A percentile compares a stretch with the other conserved stretches of the same genome.
Evolutionary conservation across 208 protist genomes (phyloP).

Genomic region (Blechomonas ayalai): DNA sequence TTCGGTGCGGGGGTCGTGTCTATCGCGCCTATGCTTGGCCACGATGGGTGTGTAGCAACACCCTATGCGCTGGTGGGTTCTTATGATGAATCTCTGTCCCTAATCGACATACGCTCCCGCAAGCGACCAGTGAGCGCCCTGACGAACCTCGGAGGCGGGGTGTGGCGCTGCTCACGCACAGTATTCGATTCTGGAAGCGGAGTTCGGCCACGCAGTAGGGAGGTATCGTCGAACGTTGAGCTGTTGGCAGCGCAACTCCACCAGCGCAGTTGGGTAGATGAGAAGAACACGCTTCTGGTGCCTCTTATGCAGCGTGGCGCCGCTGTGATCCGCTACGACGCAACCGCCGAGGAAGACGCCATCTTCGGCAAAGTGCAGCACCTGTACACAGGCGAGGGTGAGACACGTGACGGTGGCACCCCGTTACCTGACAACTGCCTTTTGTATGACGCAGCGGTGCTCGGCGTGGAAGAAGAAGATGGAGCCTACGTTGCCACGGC

Average conservation of each 20-base stretch:
- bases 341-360: constrained; percentile 11
- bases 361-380: constrained; percentile 25
- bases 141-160: constrained; percentile 54
- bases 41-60: constrained; percentile 6
- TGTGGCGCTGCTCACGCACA: constrained; percentile 63
- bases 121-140: constrained; percentile 35
- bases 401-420: neutral
- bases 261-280: constrained; percentile 25
- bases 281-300: constrained; percentile 39
- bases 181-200: constrained; percentile 10
- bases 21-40: constrained; percentile 46
- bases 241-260: neutral
- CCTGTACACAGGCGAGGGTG: constrained; percentile 7
- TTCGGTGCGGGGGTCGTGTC: constrained; percentile 77
- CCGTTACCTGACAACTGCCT: constrained; percentile 28
- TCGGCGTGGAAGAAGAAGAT: constrained; percentile 1
- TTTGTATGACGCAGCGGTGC: constrained; percentile 70
- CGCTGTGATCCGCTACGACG: constrained; percentile 57
- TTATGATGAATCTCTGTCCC: constrained; percentile 72
- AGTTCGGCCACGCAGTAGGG: neutral
- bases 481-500: constrained; percentile 8
- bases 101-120: constrained; percentile 51
- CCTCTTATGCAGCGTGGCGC: constrained; percentile 84
- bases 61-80: constrained; percentile 62
- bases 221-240: neutral